Evolutionary conservation across 2,329 filamentous ascomycete genomes (phyloP), one percentile per base, ranked within the genome.

Genomic region (Aspergillus ibericus): DNA sequence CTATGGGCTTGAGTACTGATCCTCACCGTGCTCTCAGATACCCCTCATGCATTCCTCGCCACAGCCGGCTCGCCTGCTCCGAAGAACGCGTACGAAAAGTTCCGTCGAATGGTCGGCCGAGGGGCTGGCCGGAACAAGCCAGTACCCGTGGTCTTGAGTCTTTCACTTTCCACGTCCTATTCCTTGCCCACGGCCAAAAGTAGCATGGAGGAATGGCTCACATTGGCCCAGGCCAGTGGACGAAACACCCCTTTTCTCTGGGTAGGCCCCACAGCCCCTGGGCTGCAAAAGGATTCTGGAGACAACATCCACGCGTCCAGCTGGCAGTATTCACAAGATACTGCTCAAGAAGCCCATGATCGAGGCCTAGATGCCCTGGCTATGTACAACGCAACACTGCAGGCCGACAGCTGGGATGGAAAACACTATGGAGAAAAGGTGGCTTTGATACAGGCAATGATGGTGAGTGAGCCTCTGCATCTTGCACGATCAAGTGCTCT

Each of bases 371-470:
- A 80, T 51, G 65, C 75, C 16, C 61, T 81, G 53, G 71, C 71
- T 9, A 72, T 80, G 71, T 80, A 75, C 62, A 80, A 80, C 65
- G 65, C 76, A 52, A 80, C 77, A 0, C 59, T 78, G 36, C 75
- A 79, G 59, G 76, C 74, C 12, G 67, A 64, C 10, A 76, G 72
- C 54, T 72, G 63, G 65, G 75, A 78, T 64, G 77, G 76, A 2
- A 66, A 68, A 49, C 63, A 63, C 53, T 79, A 76, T 63, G 76
- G 73, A 3, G 72, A 74, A 59, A 73, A 70, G 53, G 74, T 79
- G 22, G 73, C 73, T 7, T 57, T 80, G 59, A 74, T 78, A 36
- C 73, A 79, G 63, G 77, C 75, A 42, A 77, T 77, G 76, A 78
- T 77, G 76, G 75, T 78, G 59, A 65, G 65, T 47, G 55, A 18